A percentile compares a stretch with the other conserved stretches of the same genome.
These are phyloP conservation scores for Yamadazyma philogaea DNA, from an alignment of 805 yeast species.

Conservation along the genomic window DNA sequence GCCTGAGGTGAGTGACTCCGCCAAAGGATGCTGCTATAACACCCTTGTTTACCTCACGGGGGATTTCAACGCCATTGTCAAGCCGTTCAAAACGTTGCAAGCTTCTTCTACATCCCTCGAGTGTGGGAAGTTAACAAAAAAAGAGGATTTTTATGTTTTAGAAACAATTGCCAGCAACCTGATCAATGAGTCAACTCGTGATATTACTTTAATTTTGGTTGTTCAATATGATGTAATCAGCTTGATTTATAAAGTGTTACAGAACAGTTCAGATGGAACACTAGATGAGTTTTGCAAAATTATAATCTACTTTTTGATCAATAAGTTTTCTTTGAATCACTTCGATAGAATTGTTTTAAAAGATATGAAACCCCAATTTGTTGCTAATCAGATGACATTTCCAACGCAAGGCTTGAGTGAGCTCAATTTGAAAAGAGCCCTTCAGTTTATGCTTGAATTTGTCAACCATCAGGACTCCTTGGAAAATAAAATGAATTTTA, in stretches of 20 bases:
- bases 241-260: neutral
- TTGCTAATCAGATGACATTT: conserved; percentile 1
- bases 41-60: neutral
- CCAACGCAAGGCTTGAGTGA: conserved; percentile 7
- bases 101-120: neutral
- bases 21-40: neutral
- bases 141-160: neutral
- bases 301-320: conserved; percentile 1
- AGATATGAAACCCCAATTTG: conserved; percentile 1
- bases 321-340: conserved; percentile 2
- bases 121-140: neutral
- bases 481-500: conserved; percentile 10
- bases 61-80: neutral
- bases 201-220: neutral
- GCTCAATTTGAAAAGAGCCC: conserved; percentile 11
- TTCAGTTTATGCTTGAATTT: conserved; percentile 20
- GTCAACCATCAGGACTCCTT: conserved; percentile 21
- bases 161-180: conserved; percentile 1
- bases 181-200: neutral
- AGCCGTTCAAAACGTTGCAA: neutral
- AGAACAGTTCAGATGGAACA: neutral
- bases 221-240: neutral
- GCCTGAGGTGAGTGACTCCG: neutral
- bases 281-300: conserved; percentile 1
- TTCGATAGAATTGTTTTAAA: conserved; percentile 1